Base-by-base conservation (phyloP, 768 basidiomycete genomes). In the Mycena chlorophos region DNA sequence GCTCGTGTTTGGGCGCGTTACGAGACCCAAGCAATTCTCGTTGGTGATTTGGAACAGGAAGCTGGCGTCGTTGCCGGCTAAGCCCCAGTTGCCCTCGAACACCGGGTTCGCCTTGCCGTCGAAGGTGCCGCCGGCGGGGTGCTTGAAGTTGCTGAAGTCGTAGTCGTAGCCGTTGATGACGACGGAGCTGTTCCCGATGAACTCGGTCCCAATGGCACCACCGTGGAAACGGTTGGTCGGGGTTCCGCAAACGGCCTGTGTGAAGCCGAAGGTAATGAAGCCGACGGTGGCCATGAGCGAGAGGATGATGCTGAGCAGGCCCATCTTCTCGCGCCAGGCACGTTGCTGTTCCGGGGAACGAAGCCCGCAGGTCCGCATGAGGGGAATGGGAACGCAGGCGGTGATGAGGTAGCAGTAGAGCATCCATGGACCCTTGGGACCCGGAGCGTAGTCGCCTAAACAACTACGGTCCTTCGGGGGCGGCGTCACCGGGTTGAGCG, bases 261-360 rank as follows among this genome's bases (percentile, higher is more conserved):
- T 98, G 78, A 99, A 99, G 6, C 97, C 97, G 73, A 99, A 99
- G 12, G 97, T 99, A 68, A 99, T 79, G 83, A 93, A 99, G 67
- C 95, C 97, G 65, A 99, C 97, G 51, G 77, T 83, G 17, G 91
- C 89, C 95, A 98, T 97, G 59, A 94, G 81, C n/a, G 71, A 4
- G 16, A 81, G 68, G 66, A 96, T 92, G 70, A 98, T 78, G 61
- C 79, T 76, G 47, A 99, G 77, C 23, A 99, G 82, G 6, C 96
- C 97, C 72, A 98, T 93, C 77, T 99, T 99, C 74, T 99, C 97
- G 60, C 97, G 81, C 95, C 95, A 99, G 39, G 97, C 97, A 47
- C 94, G 85, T 69, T 97, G 94, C 62, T 89, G 89, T 61, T 99
- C 97, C 0, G 92, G 89, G 26, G 88, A 95, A 52, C 82, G 81